These are phyloP conservation scores for Chalciporus sp. DNA, from an alignment of 1,284 basidiomycete species.

Conservation along the genomic window DNA sequence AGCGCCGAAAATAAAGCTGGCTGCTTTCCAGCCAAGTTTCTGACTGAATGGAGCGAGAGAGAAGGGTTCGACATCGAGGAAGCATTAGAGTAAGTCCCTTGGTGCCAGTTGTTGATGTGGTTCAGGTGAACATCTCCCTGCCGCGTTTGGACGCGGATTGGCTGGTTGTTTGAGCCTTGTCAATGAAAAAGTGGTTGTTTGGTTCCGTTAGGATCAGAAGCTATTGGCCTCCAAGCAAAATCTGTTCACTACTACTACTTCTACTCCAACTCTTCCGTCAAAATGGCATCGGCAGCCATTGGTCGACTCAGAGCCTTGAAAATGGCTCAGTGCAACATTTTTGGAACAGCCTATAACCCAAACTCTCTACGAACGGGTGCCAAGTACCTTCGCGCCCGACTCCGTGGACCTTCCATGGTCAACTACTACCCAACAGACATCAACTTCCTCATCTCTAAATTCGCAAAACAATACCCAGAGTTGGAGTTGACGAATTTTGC, in stretches of 20 bases:
- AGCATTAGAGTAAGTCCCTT: conserved; percentile 9
- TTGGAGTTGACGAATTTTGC: conserved; percentile 61
- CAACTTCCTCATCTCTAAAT: conserved; percentile 52
- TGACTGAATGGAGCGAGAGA: conserved; percentile 11
- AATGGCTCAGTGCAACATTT: conserved; percentile 68
- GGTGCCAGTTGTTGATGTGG: neutral
- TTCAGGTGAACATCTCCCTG: neutral
- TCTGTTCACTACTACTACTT: neutral
- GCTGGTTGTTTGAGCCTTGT: neutral
- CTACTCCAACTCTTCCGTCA: neutral
- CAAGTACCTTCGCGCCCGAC: conserved; percentile 77
- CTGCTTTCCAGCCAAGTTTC: conserved; percentile 19
- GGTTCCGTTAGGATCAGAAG: conserved; percentile 20
- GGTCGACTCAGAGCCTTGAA: conserved; percentile 55
- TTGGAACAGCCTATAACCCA: conserved; percentile 86
- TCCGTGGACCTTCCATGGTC: conserved; percentile 78
- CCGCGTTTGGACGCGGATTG: neutral
- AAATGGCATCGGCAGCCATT: conserved; percentile 36
- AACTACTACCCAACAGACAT: conserved; percentile 72
- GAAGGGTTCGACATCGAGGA: conserved; percentile 12
- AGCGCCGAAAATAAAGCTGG: conserved; percentile 20
- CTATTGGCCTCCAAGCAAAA: neutral
- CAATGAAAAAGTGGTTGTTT: conserved; percentile 17
- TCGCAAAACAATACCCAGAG: conserved; percentile 55
- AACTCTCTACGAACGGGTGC: conserved; percentile 76